Percentiles rank a stretch among this genome's conserved stretches.
Conservation (phyloP, 805 yeast species). For the Saccharomycopsis javanensis region DNA sequence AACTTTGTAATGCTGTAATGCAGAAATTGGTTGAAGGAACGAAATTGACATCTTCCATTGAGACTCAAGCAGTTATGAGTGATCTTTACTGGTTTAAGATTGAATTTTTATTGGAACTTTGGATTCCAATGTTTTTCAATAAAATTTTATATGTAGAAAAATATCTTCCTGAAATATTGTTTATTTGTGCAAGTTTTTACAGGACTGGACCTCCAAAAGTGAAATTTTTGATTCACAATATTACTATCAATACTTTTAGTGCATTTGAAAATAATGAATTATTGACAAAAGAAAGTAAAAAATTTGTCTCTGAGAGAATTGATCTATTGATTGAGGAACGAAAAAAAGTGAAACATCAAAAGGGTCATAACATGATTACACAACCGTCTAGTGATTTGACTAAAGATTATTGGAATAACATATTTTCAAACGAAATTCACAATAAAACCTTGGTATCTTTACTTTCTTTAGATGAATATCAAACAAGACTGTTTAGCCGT, state of each 20-base stretch:
- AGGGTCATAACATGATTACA: neutral
- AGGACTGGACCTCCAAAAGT: slow-evolving; percentile 22
- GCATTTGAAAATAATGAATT: slow-evolving; percentile 41
- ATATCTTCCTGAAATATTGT: slow-evolving; percentile 63
- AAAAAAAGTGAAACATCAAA: slow-evolving; percentile 31
- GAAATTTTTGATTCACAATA: slow-evolving; percentile 38
- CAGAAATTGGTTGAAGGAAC: slow-evolving; percentile 46
- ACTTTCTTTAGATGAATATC: slow-evolving; percentile 8
- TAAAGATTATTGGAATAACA: slow-evolving; percentile 5
- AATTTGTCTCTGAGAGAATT: slow-evolving; percentile 25
- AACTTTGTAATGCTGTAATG: slow-evolving; percentile 57
- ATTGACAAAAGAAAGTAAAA: slow-evolving; percentile 21
- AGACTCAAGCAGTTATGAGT: slow-evolving; percentile 33
- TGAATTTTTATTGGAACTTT: slow-evolving; percentile 52
- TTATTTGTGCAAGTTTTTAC: slow-evolving; percentile 45
- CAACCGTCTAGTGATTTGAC: neutral
- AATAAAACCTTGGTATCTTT: neutral
- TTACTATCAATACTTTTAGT: slow-evolving; percentile 41
- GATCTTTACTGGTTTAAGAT: slow-evolving; percentile 63
- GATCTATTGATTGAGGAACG: slow-evolving; percentile 21
- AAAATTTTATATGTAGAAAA: slow-evolving; percentile 49
- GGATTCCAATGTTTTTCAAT: slow-evolving; percentile 63
- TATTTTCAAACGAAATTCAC: neutral
- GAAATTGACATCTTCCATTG: slow-evolving; percentile 37
- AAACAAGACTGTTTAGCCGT: neutral